phyloP scores from a whole-genome alignment of 495 filamentous ascomycete species.

The Neurospora sp. region DNA sequence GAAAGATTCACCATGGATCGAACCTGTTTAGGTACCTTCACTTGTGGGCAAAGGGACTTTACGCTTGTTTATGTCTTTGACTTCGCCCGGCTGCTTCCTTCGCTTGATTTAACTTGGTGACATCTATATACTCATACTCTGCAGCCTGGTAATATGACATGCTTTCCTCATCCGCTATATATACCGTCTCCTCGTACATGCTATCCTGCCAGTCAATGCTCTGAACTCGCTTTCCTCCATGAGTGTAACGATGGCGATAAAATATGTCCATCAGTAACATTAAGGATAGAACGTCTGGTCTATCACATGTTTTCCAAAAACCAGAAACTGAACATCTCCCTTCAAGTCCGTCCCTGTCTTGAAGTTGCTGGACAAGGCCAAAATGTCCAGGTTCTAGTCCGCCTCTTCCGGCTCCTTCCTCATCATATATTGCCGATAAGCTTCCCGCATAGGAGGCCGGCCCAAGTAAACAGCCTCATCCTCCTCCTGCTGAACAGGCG shows the following conservation, averaged over 20 bases:
- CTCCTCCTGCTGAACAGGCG: slow-evolving; percentile 15
- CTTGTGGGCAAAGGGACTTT: background rate
- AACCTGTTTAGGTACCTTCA: background rate
- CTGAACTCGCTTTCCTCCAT: background rate
- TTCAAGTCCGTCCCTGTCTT: background rate
- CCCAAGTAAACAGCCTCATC: slow-evolving; percentile 41
- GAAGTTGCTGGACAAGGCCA: no score
- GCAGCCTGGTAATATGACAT: background rate
- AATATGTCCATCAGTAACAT: background rate
- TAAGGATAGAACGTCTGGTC: background rate
- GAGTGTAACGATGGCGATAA: background rate
- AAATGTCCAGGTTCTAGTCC: no score
- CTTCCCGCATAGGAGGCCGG: slow-evolving; percentile 23
- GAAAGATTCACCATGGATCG: background rate
- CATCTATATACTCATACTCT: background rate
- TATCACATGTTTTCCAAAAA: background rate
- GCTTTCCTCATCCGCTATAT: background rate
- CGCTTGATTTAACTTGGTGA: background rate
- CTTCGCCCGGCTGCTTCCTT: background rate
- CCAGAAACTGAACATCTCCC: background rate
- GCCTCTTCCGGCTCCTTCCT: background rate
- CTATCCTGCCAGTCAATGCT: background rate
- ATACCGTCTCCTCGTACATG: background rate
- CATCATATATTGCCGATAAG: slow-evolving; percentile 15
- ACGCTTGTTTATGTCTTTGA: background rate